Base-by-base conservation (phyloP, 192 early-diverging fungal genomes). In the Coemansia sp. region DNA sequence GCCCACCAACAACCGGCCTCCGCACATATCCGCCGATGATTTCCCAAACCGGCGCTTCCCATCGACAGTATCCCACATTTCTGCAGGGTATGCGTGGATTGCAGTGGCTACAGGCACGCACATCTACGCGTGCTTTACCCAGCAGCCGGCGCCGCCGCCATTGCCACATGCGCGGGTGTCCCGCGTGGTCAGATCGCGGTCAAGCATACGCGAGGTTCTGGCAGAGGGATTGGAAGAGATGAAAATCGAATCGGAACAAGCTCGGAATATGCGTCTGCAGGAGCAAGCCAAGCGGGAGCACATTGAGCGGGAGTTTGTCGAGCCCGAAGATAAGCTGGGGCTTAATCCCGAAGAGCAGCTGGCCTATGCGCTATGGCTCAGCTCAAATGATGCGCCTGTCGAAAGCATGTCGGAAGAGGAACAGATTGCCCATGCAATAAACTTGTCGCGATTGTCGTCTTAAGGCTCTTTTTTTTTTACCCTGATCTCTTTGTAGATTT, bases 311-410 rank as follows among this genome's bases (percentile, higher is more conserved):
- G 61, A 64, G 57, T 75, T 64, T 46, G 49, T 40, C n/a, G 44
- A 20, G 37, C 66, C 61, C 3, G 43, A 34, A 3, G 30, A 23
- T 15, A 26, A 54, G 42, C 48, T 75, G 16, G 71, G 71, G 0
- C 58, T 75, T 18, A 57, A 14, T n/a, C 40, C 51, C 16, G 61
- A 68, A 18, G 71, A 75, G 63, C 69, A 72, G 58, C 4, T 71
- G 3, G 57, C 63, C 14, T 71, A 71, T 26, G 71, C 71, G 2
- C 47, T 75, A 16, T 68, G 59, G 61, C 71, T 75, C 16, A 51
- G 49, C 18, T 17, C 49, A 0, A 8, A 12, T 10, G 26, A 18
- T 5, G 17, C 16, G 12, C 38, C 46, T 12, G 28, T 39, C 2
- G 60, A 61, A 2, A 51, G 32, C 0, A 62, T 69, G 55, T 58